Base-by-base conservation (phyloP, 164 flowering plant genomes). In the Liriodendron chinense region DNA sequence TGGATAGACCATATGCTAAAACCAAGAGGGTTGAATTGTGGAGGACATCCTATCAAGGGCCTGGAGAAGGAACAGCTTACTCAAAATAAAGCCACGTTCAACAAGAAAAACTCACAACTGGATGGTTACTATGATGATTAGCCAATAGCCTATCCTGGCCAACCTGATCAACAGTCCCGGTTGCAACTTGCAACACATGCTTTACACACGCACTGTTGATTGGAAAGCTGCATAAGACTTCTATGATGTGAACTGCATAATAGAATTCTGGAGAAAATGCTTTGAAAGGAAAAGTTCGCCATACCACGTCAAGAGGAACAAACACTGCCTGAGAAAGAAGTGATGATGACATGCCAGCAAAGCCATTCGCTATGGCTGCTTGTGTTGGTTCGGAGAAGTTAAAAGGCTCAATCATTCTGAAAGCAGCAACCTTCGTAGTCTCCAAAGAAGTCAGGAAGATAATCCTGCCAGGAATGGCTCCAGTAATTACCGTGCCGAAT, bases 271-370 rank as follows among this genome's bases (percentile, higher is more conserved):
- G 18, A 53, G 47, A 26, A 28, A 26, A 26, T 28, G 18, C 6
- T 14, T 66, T 14, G 10, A 10, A 66, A 3, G 34, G 7, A 57
- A 69, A 53, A 13, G 57, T 65, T 22, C 69, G 7, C 68, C 88
- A 74, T 85, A 95, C 99, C 94, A 96, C 97, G 82, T 96, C 99
- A 81, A 96, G 85, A 10, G 99, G 99, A 83, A 94, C 98, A 90
- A 94, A 96, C 3, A 91, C 91, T 64, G 89, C 86, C 80, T 96
- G 99, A 57, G 99, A 76, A 80, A 83, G 82, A 62, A 94, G 86
- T 61, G 99, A 88, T 50, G 92, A 87, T n/a, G 84, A 78, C 98
- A 96, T 88, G 79, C 99, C 99, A 78, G 93, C 99, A 80, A 90
- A 12, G 21, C 98, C 99, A 85, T 96, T 96, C 28, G 98, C 97